A percentile compares a stretch with the other conserved stretches of the same genome.
phyloP scores from a whole-genome alignment of 1,139 yeast species.

The Candida sp. region DNA sequence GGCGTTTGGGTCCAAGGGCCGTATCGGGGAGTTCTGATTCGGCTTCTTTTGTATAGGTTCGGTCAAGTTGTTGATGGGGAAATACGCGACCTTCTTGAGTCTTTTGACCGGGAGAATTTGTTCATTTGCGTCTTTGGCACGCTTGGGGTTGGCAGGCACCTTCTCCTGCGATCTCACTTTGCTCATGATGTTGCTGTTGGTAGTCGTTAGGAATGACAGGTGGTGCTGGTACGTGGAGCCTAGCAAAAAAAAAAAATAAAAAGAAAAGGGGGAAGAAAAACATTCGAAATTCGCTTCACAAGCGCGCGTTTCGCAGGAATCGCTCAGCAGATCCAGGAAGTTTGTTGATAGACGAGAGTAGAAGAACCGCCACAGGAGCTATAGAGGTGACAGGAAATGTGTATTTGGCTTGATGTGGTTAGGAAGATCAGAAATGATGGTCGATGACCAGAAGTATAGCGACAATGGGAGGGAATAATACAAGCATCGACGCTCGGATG shows the following conservation, averaged over 20 bases:
- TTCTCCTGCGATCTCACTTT: background rate
- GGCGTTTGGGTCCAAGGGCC: conserved; percentile 10
- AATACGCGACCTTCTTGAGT: conserved; percentile 35
- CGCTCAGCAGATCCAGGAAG: no score
- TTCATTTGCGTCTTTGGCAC: conserved; percentile 6
- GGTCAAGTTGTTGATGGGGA: conserved; percentile 35
- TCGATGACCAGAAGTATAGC: no score
- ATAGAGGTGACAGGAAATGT: no score
- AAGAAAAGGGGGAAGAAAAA: background rate
- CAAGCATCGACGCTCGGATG: no score
- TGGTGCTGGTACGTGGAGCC: background rate
- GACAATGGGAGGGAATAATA: no score
- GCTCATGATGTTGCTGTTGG: background rate
- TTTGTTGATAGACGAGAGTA: no score
- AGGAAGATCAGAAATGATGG: no score
- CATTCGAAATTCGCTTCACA: no score
- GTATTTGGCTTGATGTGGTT: no score
- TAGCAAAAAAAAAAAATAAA: no score
- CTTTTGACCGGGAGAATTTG: conserved; percentile 18
- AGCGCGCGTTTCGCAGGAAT: no score
- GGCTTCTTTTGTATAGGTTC: background rate
- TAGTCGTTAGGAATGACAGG: background rate
- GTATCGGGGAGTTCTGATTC: conserved; percentile 3
- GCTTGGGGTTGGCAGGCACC: background rate
- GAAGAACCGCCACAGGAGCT: no score